A percentile compares a stretch with the other conserved stretches of the same genome.
Conservation (phyloP, 129 eudicot genomes). For the Helichrysum umbraculigerum region DNA sequence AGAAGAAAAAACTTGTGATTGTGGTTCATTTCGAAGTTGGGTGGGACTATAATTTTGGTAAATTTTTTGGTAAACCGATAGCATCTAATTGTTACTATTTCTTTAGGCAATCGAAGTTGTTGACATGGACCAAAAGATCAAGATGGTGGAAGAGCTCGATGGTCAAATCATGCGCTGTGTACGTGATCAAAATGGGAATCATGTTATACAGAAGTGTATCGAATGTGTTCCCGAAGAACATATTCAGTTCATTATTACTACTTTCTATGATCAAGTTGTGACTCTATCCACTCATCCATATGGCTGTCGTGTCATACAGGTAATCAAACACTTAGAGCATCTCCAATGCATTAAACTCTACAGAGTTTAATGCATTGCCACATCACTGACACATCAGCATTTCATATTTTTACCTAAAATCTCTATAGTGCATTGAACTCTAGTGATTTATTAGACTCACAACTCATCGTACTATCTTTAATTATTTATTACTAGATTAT, state of each 20-base stretch:
- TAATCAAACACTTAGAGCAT: constrained; percentile 12
- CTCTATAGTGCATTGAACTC: too few species aligned
- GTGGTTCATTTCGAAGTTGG: not conserved
- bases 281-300: constrained; percentile 92
- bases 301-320: constrained; percentile 95
- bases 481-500: too few species aligned
- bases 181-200: constrained; percentile 93
- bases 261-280: constrained; percentile 84
- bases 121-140: constrained; percentile 87
- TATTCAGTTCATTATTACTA: constrained; percentile 72
- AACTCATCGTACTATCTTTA: too few species aligned
- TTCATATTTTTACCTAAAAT: too few species aligned
- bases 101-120: constrained; percentile 91
- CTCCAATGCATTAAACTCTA: too few species aligned
- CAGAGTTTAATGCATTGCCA: too few species aligned
- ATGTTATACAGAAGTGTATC: constrained; percentile 87
- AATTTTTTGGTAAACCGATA: not conserved
- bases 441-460: too few species aligned
- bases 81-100: not conserved
- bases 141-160: constrained; percentile 87
- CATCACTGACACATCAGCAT: too few species aligned
- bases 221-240: constrained; percentile 92
- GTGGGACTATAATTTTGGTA: not conserved
- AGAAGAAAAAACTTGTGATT: not conserved
- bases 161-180: constrained; percentile 93